Percentiles rank a stretch among this genome's conserved stretches.
Conservation (phyloP, 106 monocot species). For the Dioscorea dumetorum region DNA sequence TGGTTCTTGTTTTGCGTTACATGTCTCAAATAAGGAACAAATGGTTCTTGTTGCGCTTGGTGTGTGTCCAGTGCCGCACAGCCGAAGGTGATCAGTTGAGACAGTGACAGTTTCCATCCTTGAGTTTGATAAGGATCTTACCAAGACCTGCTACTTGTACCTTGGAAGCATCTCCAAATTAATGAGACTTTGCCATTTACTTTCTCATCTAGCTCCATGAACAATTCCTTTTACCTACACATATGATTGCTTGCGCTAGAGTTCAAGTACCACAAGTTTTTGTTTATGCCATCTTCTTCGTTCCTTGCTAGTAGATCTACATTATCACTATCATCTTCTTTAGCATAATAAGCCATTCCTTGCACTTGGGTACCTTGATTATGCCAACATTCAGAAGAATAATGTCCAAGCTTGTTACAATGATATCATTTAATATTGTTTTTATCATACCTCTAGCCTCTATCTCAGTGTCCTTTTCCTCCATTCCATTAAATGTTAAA, state of each 20-base stretch:
- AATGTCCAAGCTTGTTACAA: neutral
- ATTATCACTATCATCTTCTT: neutral
- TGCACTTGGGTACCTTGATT: neutral
- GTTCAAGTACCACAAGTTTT: constrained; percentile 4
- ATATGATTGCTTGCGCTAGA: neutral
- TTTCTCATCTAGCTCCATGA: too few species aligned
- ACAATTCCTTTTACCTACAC: too few species aligned
- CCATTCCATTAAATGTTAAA: too few species aligned
- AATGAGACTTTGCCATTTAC: constrained; percentile 1
- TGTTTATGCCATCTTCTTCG: neutral
- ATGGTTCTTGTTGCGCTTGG: too few species aligned
- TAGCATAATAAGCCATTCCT: neutral
- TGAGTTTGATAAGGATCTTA: constrained; percentile 8
- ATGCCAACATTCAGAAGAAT: neutral
- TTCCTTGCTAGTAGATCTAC: neutral
- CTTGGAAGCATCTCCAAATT: constrained; percentile 9
- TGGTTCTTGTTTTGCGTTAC: too few species aligned
- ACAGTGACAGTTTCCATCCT: constrained; percentile 6
- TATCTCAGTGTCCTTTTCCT: too few species aligned
- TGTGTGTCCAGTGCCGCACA: too few species aligned
- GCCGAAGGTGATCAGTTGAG: too few species aligned
- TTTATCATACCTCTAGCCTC: too few species aligned
- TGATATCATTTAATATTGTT: neutral
- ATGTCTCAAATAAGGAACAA: too few species aligned
- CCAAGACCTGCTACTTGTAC: neutral